phyloP scores from a whole-genome alignment of 768 basidiomycete species.

The Lactarius hengduanensis region DNA sequence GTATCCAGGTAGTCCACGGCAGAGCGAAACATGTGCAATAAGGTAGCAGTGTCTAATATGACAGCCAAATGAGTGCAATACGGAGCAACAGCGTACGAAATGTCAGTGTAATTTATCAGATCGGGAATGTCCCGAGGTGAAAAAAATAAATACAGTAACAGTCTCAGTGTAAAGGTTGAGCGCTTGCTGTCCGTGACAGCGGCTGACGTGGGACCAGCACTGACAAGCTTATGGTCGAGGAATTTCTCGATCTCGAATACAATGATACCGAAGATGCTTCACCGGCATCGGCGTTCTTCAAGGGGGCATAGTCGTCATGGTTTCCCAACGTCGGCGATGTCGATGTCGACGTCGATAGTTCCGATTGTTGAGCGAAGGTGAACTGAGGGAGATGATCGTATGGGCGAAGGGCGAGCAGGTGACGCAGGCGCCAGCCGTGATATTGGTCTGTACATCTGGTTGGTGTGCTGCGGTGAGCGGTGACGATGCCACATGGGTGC shows the following conservation, averaged over 20 bases:
- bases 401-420: conserved; percentile 32
- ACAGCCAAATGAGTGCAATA: neutral
- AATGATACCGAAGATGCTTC: conserved; percentile 34
- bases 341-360: conserved; percentile 16
- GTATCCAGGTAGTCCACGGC: conserved; percentile 16
- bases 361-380: conserved; percentile 18
- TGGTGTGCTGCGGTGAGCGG: conserved; percentile 16
- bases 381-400: conserved; percentile 33
- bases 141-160: neutral
- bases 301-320: conserved; percentile 22
- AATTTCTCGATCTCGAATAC: conserved; percentile 63
- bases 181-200: conserved; percentile 39
- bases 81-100: neutral
- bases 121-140: conserved; percentile 1
- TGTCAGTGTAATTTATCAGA: conserved; percentile 1
- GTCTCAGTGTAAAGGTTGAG: conserved; percentile 24
- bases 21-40: neutral
- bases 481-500: conserved; percentile 23
- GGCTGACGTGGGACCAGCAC: conserved; percentile 50
- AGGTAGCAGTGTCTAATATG: conserved; percentile 3
- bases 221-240: conserved; percentile 62
- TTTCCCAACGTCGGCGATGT: conserved; percentile 25
- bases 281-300: conserved; percentile 18
- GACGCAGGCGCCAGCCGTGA: conserved; percentile 32
- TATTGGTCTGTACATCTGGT: conserved; percentile 25